phyloP scores from a whole-genome alignment of 129 eudicot genomes.

The Helichrysum umbraculigerum region DNA sequence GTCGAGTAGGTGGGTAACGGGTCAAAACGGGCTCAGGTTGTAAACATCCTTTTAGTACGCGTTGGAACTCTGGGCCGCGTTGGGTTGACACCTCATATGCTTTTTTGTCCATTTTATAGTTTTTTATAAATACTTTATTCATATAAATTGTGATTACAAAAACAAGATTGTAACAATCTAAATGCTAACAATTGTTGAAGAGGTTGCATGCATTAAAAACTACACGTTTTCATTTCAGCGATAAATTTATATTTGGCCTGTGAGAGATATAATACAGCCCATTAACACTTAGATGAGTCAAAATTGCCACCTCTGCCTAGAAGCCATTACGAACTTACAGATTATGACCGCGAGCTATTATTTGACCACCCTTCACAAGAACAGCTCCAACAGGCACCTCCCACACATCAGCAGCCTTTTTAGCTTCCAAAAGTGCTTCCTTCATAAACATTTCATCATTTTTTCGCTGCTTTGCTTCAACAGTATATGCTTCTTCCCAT shows the following conservation, averaged over 20 bases:
- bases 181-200: background rate
- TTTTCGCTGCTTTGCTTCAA: constrained; percentile 62
- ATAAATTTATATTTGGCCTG: background rate
- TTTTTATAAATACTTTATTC: background rate
- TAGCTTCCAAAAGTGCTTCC: constrained; percentile 88
- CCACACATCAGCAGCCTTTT: constrained; percentile 81
- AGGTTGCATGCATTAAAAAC: background rate
- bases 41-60: background rate
- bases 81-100: background rate
- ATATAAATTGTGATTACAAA: background rate
- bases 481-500: constrained; percentile 72
- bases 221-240: background rate
- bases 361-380: constrained; percentile 73
- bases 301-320: background rate
- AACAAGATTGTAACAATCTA: background rate
- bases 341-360: constrained; percentile 84
- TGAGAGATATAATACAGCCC: background rate
- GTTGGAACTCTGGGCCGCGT: background rate
- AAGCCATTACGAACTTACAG: constrained; percentile 51
- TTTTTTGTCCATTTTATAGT: background rate
- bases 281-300: background rate
- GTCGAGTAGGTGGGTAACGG: background rate
- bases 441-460: constrained; percentile 82
- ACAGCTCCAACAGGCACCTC: constrained; percentile 98
- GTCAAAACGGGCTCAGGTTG: background rate